Conservation (phyloP, 176 grass and related monocot genomes). For the Neostapfia colusana region DNA sequence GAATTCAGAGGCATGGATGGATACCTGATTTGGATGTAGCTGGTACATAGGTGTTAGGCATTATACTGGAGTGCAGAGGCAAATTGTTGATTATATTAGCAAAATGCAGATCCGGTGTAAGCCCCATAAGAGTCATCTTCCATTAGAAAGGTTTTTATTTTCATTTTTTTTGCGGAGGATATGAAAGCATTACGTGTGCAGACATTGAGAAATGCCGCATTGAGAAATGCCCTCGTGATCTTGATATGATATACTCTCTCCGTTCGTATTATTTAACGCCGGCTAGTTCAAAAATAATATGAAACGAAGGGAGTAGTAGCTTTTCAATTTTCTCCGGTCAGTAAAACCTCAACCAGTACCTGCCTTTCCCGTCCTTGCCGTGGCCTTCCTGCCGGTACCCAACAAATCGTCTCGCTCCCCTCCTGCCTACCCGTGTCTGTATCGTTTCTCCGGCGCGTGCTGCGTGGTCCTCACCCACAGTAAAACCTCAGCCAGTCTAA, state of each 20-base stretch:
- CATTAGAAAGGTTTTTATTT: background rate
- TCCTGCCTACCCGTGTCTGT: too few relatives aligned
- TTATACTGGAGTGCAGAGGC: background rate
- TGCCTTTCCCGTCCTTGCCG: too few relatives aligned
- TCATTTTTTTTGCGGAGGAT: too few relatives aligned
- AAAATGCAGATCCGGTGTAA: background rate
- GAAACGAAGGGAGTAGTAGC: too few relatives aligned
- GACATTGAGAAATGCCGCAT: background rate
- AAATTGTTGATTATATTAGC: constrained; percentile 33
- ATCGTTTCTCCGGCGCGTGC: too few relatives aligned
- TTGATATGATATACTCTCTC: too few relatives aligned
- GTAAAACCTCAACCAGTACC: too few relatives aligned
- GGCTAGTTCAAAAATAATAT: too few relatives aligned
- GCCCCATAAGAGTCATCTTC: background rate
- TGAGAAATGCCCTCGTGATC: background rate
- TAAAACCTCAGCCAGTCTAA: background rate
- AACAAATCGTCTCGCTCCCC: too few relatives aligned
- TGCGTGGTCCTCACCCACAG: too few relatives aligned
- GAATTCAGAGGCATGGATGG: background rate
- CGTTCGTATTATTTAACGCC: too few relatives aligned
- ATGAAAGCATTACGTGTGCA: background rate
- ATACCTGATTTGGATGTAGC: constrained; percentile 15
- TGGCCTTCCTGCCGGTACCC: too few relatives aligned
- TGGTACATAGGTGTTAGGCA: constrained; percentile 42
- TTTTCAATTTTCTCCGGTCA: background rate